Evolutionary conservation across 208 protist genomes (phyloP).

Genomic region (Leishmania tarentolae): DNA sequence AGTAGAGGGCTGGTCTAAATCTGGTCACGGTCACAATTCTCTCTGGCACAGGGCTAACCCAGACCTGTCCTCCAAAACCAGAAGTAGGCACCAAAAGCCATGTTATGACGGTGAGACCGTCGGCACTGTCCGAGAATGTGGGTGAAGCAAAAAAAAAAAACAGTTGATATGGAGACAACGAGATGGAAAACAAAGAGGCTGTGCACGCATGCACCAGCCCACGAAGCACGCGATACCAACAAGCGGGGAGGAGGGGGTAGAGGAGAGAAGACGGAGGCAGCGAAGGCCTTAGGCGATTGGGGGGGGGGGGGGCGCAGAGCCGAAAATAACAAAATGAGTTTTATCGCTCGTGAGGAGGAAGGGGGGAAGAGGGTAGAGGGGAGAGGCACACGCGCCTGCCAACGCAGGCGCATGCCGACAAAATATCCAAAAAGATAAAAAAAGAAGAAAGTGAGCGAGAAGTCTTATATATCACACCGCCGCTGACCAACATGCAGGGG

Average conservation of each 20-base stretch:
- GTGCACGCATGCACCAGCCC: neutral
- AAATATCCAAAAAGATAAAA: neutral
- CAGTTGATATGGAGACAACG: neutral
- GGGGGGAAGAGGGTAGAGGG: neutral
- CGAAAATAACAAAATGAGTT: neutral
- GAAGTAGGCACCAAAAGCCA: neutral
- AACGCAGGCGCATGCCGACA: neutral
- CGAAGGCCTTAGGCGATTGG: neutral
- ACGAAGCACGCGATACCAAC: neutral
- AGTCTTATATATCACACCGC: neutral
- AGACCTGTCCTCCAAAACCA: neutral
- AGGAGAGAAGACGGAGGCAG: neutral
- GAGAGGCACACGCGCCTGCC: neutral
- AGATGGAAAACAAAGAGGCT: neutral
- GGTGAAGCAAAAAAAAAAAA: neutral
- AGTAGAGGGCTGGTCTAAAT: neutral
- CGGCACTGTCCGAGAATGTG: neutral
- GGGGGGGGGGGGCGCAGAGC: neutral
- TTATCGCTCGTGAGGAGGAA: neutral
- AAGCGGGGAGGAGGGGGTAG: neutral
- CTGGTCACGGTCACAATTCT: neutral
- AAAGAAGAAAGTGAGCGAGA: conserved; percentile 12
- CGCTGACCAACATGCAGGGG: neutral
- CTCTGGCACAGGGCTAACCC: neutral
- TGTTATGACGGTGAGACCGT: neutral